Percentiles rank a stretch among this genome's conserved stretches.
phyloP scores from a whole-genome alignment of 148 eudicot species.

The Silene conica region DNA sequence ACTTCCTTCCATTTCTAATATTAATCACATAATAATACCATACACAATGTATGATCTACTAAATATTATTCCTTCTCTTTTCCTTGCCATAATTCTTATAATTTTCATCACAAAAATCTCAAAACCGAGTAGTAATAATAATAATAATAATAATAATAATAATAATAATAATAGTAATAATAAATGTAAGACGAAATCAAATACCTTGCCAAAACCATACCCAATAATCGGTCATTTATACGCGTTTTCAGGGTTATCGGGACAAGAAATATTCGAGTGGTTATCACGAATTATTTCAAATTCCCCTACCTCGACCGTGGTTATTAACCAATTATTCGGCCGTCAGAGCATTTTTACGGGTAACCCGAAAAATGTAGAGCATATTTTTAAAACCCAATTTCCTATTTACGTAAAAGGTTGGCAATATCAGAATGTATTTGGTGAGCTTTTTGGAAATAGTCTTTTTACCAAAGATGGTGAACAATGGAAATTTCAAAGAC shows the following conservation, averaged over 20 bases:
- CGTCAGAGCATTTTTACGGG: slow-evolving; percentile 4
- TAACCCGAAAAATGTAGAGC: slow-evolving; percentile 24
- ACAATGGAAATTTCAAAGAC: slow-evolving; percentile 45
- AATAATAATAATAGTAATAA: not conserved
- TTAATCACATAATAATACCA: no score
- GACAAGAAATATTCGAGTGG: slow-evolving; percentile 14
- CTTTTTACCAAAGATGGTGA: slow-evolving; percentile 40
- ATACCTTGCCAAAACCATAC: slow-evolving; percentile 21
- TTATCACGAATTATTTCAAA: slow-evolving; percentile 1
- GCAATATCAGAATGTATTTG: not conserved
- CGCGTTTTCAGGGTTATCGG: slow-evolving; percentile 1
- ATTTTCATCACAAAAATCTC: not conserved
- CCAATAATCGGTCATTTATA: slow-evolving; percentile 19
- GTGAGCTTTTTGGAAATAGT: slow-evolving; percentile 41
- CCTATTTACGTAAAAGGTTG: slow-evolving; percentile 32
- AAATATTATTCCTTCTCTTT: not conserved
- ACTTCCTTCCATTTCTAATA: no score
- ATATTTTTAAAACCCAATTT: slow-evolving; percentile 26
- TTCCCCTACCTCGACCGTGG: slow-evolving; percentile 21
- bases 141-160: no score
- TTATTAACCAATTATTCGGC: slow-evolving; percentile 14
- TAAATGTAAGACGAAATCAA: not conserved
- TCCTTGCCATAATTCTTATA: not conserved
- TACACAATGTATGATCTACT: slow-evolving; percentile 5
- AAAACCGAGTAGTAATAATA: not conserved